Evolutionary conservation across 768 basidiomycete genomes (phyloP), one percentile per base, ranked within the genome.

Genomic region (Phylloporus sp.): DNA sequence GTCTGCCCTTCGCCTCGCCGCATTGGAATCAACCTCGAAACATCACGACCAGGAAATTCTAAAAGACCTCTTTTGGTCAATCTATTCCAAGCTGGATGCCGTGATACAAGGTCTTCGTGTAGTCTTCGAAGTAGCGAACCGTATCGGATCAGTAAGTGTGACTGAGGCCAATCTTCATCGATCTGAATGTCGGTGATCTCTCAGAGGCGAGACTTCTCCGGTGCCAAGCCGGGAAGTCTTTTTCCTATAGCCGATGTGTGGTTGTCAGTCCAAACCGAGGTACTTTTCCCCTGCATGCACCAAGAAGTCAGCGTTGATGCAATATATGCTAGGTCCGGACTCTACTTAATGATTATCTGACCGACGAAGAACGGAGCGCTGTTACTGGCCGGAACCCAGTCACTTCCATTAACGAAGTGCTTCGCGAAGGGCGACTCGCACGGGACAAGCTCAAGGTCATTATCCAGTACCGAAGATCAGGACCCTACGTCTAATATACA

Each of bases 1-100:
- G 0, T 78, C 81, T 15, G 66, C 67, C 20, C 66, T 92, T 47
- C 77, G 90, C 32, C 73, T 89, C 22, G 75, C 82, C 15, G 84
- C 84, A 2, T 64, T 91, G 52, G 90, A 91, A 58, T 80, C 82
- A 7, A 79, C 83, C 15, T 71, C 81, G 0, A 86, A 83, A 52
- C 77, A 80, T 26, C 71, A 75, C 15, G 89, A 96, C 57, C 88
- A 90, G 49, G 92, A 95, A 59, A 86, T 87, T 13, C 65, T 99
- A 44, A 77, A 73, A 49, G 96, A 98, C 64, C 74, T 99, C 28
- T 98, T 98, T 66, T 98, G 95, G 95, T 96, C 95, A 3, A 62
- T 95, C 14, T 99, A 91, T 63, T 96, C 92, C 14, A 98, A 99
- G 66, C 60, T 99, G 38, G 86, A 93, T 60, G 96, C 96, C 24